These are phyloP conservation scores for Coemansia furcata DNA, from an alignment of 192 early-diverging fungal genomes.

Conservation along the genomic window DNA sequence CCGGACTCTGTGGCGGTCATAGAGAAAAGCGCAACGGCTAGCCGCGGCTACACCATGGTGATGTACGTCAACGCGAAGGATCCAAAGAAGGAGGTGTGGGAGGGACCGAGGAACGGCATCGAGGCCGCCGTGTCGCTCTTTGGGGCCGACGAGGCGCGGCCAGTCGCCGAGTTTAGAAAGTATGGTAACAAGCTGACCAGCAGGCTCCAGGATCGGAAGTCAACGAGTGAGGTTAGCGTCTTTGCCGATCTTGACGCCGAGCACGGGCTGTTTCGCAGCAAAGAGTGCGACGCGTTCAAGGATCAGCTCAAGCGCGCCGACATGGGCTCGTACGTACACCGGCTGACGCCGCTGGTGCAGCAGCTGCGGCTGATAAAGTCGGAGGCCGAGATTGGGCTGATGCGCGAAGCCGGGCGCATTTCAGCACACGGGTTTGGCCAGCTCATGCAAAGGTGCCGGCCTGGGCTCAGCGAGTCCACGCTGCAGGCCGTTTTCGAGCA, in stretches of 20 bases:
- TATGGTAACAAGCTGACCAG: conserved; percentile 16
- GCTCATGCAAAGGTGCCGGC: conserved; percentile 73
- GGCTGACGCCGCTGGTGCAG: conserved; percentile 67
- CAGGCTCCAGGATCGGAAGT: conserved; percentile 1
- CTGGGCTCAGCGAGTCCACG: conserved; percentile 68
- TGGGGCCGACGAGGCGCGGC: conserved; percentile 73
- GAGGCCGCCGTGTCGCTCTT: conserved; percentile 72
- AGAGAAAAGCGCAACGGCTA: conserved; percentile 47
- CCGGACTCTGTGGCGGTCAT: too few species aligned
- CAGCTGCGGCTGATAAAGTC: conserved; percentile 78
- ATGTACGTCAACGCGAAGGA: conserved; percentile 86
- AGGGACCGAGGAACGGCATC: conserved; percentile 83
- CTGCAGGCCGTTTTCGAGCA: conserved; percentile 77
- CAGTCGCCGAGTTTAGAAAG: conserved; percentile 21
- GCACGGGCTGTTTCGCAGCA: conserved; percentile 22
- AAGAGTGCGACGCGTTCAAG: conserved; percentile 17
- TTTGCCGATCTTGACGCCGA: conserved; percentile 34
- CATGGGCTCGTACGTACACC: conserved; percentile 28
- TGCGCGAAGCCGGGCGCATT: conserved; percentile 73
- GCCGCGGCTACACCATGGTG: conserved; percentile 73
- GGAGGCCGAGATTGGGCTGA: conserved; percentile 69
- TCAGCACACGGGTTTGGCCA: conserved; percentile 78
- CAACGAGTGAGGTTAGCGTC: conserved; percentile 3
- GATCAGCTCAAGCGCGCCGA: conserved; percentile 16
- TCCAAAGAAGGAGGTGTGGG: conserved; percentile 80